Conservation (phyloP, 2,329 filamentous ascomycete species). For the Talaromyces verruculosus region DNA sequence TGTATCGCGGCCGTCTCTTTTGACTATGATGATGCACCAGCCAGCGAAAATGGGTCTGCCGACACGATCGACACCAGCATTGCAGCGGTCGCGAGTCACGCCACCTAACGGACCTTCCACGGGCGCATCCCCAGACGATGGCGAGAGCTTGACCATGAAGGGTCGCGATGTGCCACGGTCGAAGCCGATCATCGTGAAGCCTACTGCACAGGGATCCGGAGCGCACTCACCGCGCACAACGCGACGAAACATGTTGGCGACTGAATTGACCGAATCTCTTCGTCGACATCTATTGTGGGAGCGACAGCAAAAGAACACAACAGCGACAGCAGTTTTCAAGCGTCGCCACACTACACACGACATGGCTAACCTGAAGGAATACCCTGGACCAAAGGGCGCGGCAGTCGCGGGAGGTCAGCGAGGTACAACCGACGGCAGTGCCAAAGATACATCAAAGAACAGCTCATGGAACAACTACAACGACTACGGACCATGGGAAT, state of each 20-base stretch:
- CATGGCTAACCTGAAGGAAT: conserved; percentile 81
- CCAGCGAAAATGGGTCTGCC: conserved; percentile 67
- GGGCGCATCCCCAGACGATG: conserved; percentile 59
- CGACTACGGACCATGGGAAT: conserved; percentile 76
- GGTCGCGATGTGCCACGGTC: conserved; percentile 66
- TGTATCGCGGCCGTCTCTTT: conserved; percentile 79
- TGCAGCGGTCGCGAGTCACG: conserved; percentile 58
- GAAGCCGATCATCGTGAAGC: conserved; percentile 76
- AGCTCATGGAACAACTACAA: conserved; percentile 85
- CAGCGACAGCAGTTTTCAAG: conserved; percentile 84
- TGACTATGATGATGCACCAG: conserved; percentile 85
- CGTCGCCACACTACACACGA: conserved; percentile 88
- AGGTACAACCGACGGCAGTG: conserved; percentile 42
- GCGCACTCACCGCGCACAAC: conserved; percentile 89
- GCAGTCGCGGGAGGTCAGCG: conserved; percentile 47
- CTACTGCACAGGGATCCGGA: conserved; percentile 67
- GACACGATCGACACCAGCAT: conserved; percentile 47
- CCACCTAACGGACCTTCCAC: conserved; percentile 67
- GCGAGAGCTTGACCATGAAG: conserved; percentile 62
- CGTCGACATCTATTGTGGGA: conserved; percentile 92
- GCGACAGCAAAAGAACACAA: conserved; percentile 88
- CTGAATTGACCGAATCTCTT: conserved; percentile 89
- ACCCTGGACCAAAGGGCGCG: conserved; percentile 61
- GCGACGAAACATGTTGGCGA: conserved; percentile 90
- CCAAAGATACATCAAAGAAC: conserved; percentile 62